Percentiles rank a stretch among this genome's conserved stretches.
phyloP scores from a whole-genome alignment of 2,329 filamentous ascomycete species.

The Ceratocystis eucalypticola region DNA sequence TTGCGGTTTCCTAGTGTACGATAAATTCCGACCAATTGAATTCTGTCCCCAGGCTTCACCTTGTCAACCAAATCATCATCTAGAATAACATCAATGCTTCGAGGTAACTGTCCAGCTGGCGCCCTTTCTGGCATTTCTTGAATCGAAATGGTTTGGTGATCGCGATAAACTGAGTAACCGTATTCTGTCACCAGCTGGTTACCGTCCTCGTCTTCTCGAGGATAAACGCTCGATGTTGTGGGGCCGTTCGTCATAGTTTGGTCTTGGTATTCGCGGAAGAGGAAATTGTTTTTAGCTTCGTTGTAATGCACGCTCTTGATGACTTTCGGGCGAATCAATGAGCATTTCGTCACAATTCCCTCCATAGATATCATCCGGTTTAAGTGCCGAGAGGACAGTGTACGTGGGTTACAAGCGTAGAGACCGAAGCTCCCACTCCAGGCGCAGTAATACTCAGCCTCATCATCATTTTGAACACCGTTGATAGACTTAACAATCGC shows the following conservation, averaged over 20 bases:
- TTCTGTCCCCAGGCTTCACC: slow-evolving; percentile 88
- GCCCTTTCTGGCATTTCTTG: slow-evolving; percentile 98
- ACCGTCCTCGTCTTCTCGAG: slow-evolving; percentile 82
- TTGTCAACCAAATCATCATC: slow-evolving; percentile 93
- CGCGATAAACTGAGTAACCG: slow-evolving; percentile 85
- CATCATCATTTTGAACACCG: slow-evolving; percentile 61
- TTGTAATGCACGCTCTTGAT: slow-evolving; percentile 97
- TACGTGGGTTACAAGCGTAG: slow-evolving; percentile 86
- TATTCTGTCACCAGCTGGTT: slow-evolving; percentile 92
- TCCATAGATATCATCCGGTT: slow-evolving; percentile 97
- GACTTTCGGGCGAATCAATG: slow-evolving; percentile 90
- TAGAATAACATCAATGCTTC: slow-evolving; percentile 89
- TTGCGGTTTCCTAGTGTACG: slow-evolving; percentile 90
- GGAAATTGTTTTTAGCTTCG: slow-evolving; percentile 72
- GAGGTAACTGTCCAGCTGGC: slow-evolving; percentile 84
- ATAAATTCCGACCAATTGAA: slow-evolving; percentile 94
- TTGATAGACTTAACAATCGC: slow-evolving; percentile 72
- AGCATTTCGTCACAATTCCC: slow-evolving; percentile 93
- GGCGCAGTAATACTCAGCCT: slow-evolving; percentile 90
- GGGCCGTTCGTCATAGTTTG: slow-evolving; percentile 94
- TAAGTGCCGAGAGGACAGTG: slow-evolving; percentile 72
- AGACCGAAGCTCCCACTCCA: slow-evolving; percentile 93
- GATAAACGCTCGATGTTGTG: slow-evolving; percentile 83
- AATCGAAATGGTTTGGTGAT: slow-evolving; percentile 95
- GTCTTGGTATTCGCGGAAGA: slow-evolving; percentile 82